Percentiles rank a stretch among this genome's conserved stretches.
phyloP scores from a whole-genome alignment of 106 monocot species.

The Apostasia ramifera region DNA sequence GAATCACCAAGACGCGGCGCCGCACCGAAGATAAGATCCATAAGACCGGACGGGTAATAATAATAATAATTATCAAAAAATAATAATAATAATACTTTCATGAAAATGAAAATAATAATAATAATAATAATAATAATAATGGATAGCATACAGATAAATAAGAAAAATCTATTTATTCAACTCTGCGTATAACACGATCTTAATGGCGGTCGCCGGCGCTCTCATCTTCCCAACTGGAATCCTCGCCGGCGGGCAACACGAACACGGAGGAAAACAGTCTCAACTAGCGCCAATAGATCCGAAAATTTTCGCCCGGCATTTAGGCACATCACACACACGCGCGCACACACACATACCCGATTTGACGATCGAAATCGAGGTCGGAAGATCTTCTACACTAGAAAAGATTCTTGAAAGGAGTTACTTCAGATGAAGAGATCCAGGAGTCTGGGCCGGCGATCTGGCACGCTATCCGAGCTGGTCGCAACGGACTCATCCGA shows the following conservation, averaged over 20 bases:
- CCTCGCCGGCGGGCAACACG: constrained; percentile 8
- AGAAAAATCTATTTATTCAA: too few relatives aligned
- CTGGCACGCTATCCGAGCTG: constrained; percentile 26
- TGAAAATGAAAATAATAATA: too few relatives aligned
- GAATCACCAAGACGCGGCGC: too few relatives aligned
- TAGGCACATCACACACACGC: not conserved
- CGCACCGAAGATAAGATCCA: too few relatives aligned
- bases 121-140: too few relatives aligned
- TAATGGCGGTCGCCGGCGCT: not conserved
- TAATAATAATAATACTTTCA: too few relatives aligned
- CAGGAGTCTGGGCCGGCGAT: constrained; percentile 27
- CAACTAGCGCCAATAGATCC: not conserved
- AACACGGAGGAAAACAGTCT: not conserved
- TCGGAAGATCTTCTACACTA: not conserved
- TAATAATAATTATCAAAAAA: too few relatives aligned
- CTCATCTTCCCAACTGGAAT: constrained; percentile 20
- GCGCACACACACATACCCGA: not conserved
- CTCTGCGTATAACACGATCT: too few relatives aligned
- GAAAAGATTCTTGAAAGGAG: not conserved
- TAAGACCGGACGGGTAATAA: too few relatives aligned
- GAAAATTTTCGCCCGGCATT: not conserved
- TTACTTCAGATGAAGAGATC: constrained; percentile 36
- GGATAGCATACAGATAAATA: not conserved
- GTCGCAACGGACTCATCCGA: constrained; percentile 66
- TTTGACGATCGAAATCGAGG: not conserved